These are phyloP conservation scores for Dacryopinax spathularia DNA, from an alignment of 768 basidiomycete species.

Conservation along the genomic window DNA sequence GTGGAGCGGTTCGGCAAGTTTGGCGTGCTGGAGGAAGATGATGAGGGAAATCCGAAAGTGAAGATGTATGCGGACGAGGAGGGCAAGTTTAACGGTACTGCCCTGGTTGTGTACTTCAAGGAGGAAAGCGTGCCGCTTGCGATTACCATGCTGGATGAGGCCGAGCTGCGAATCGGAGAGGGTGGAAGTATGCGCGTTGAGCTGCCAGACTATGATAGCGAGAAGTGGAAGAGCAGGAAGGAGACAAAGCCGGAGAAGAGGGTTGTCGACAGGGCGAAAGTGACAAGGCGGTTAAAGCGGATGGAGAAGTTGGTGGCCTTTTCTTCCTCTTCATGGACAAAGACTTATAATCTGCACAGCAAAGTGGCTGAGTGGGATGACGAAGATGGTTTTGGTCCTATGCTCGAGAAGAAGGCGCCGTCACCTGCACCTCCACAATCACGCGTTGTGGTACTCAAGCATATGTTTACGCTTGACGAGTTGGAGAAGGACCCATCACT, in stretches of 20 bases:
- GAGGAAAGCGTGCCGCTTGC: slow-evolving; percentile 87
- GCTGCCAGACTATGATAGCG: slow-evolving; percentile 67
- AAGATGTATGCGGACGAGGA: slow-evolving; percentile 88
- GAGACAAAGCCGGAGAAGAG: slow-evolving; percentile 31
- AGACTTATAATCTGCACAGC: slow-evolving; percentile 29
- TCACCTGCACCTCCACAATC: slow-evolving; percentile 30
- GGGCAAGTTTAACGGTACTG: slow-evolving; percentile 84
- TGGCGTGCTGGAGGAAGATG: slow-evolving; percentile 85
- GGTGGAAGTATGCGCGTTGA: slow-evolving; percentile 58
- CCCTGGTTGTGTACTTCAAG: slow-evolving; percentile 91
- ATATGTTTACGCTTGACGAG: slow-evolving; percentile 84
- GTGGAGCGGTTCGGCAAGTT: slow-evolving; percentile 79
- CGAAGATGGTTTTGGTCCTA: slow-evolving; percentile 79
- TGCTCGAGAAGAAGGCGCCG: slow-evolving; percentile 42
- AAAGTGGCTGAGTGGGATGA: slow-evolving; percentile 91
- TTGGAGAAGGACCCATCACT: slow-evolving; percentile 74
- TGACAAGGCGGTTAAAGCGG: slow-evolving; percentile 59
- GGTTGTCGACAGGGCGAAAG: slow-evolving; percentile 64
- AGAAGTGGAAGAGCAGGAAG: slow-evolving; percentile 31
- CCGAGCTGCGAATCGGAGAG: slow-evolving; percentile 74
- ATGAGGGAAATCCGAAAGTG: slow-evolving; percentile 80
- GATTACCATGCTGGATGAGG: slow-evolving; percentile 74
- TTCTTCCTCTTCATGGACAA: not conserved
- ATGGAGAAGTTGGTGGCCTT: slow-evolving; percentile 60
- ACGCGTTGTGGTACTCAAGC: slow-evolving; percentile 81